These are phyloP conservation scores for Candida cerambycidarum DNA, from an alignment of 805 yeast genomes.

Conservation along the genomic window DNA sequence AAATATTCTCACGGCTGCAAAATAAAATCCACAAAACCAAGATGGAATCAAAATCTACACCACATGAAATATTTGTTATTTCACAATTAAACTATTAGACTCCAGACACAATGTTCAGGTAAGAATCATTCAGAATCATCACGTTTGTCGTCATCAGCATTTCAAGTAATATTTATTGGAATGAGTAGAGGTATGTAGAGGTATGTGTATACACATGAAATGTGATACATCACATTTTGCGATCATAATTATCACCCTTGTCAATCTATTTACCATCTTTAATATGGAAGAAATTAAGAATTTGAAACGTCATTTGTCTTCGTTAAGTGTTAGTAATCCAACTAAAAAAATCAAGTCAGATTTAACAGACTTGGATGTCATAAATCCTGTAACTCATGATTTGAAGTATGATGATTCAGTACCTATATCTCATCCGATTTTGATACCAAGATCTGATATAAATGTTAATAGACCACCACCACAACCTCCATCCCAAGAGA, in stretches of 20 bases:
- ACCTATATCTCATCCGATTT: constrained; percentile 4
- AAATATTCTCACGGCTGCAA: constrained; percentile 4
- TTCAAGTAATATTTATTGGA: too few relatives aligned
- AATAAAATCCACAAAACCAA: constrained; percentile 3
- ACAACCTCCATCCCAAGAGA: constrained; percentile 1
- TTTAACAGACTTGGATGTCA: constrained; percentile 4
- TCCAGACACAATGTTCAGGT: background rate
- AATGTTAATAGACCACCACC: constrained; percentile 4
- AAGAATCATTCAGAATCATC: background rate
- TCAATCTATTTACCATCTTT: too few relatives aligned
- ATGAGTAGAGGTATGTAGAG: too few relatives aligned
- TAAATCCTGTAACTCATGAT: constrained; percentile 4
- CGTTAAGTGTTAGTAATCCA: background rate
- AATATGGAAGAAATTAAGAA: constrained; percentile 2
- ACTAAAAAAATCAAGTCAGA: constrained; percentile 2
- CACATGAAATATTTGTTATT: background rate
- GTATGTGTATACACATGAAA: too few relatives aligned
- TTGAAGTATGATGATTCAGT: background rate
- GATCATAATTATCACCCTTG: background rate
- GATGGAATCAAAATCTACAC: background rate
- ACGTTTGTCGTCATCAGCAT: too few relatives aligned
- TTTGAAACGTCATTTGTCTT: constrained; percentile 4
- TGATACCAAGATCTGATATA: background rate
- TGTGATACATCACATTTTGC: constrained; percentile 5
- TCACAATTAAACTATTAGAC: background rate